phyloP scores from a whole-genome alignment of 768 basidiomycete species.

The Neoboletus brunneissimus region DNA sequence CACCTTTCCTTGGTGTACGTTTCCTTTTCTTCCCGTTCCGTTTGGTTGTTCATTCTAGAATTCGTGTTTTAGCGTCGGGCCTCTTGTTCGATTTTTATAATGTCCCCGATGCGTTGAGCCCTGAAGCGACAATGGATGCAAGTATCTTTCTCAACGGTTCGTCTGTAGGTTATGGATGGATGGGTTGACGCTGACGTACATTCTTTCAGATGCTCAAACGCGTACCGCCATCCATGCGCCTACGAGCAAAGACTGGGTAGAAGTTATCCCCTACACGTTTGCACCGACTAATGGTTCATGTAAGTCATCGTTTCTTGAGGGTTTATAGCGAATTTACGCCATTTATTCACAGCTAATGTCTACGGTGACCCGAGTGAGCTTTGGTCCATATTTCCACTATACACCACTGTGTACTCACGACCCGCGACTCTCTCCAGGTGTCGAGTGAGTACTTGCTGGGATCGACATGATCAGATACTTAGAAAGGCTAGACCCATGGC shows the following conservation, averaged over 20 bases:
- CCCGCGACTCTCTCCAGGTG: conserved; percentile 22
- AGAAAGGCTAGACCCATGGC: conserved; percentile 49
- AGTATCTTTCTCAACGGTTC: too few relatives aligned
- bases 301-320: conserved; percentile 7
- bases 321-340: background rate
- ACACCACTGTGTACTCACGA: background rate
- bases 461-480: background rate
- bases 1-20: conserved; percentile 58
- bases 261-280: conserved; percentile 26
- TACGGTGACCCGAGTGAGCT: conserved; percentile 34
- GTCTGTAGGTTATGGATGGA: conserved; percentile 3
- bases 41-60: background rate
- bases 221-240: too few relatives aligned
- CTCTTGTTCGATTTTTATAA: conserved; percentile 45
- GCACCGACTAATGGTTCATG: background rate
- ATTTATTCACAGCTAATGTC: conserved; percentile 2
- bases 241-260: conserved; percentile 38
- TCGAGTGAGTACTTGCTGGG: conserved; percentile 28
- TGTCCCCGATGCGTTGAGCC: conserved; percentile 41
- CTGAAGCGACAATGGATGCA: conserved; percentile 20
- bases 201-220: background rate
- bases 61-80: conserved; percentile 11
- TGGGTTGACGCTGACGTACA: background rate
- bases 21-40: background rate
- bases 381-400: background rate